Evolutionary conservation across 179 eudicot species (phyloP).

Genomic region (Heliamphora pulchella): DNA sequence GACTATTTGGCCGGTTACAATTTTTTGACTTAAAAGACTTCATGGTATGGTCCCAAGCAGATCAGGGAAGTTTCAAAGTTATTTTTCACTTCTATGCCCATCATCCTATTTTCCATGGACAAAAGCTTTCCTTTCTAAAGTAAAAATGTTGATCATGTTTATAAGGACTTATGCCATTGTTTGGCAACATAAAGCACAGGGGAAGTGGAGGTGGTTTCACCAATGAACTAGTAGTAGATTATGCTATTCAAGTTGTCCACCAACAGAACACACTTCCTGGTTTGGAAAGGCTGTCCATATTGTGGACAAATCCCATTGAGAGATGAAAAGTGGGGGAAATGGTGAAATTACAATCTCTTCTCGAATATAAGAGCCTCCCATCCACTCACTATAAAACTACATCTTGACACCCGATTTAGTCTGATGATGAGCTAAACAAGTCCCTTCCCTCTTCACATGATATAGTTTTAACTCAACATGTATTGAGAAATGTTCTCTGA

Average conservation of each 20-base stretch:
- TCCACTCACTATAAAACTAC: no score
- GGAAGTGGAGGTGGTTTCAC: neutral
- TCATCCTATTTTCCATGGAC: neutral
- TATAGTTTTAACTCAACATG: neutral
- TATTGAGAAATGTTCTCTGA: no score
- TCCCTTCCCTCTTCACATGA: no score
- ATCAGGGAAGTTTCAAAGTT: neutral
- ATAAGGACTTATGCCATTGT: no score
- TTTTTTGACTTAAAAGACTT: neutral
- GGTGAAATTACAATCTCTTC: no score
- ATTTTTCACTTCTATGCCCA: neutral
- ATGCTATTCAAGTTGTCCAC: no score
- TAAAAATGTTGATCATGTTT: no score
- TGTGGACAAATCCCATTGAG: neutral
- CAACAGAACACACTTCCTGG: neutral
- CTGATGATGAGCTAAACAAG: no score
- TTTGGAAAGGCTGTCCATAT: neutral
- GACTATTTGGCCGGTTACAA: neutral
- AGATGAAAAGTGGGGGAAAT: no score
- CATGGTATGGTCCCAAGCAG: slow-evolving; percentile 7
- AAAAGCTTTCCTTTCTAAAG: neutral
- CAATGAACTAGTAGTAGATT: neutral
- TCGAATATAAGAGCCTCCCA: no score
- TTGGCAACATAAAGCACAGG: neutral
- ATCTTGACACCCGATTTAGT: no score